Conservation (phyloP, 2,329 filamentous ascomycete species). For the Aspergillus melleus region DNA sequence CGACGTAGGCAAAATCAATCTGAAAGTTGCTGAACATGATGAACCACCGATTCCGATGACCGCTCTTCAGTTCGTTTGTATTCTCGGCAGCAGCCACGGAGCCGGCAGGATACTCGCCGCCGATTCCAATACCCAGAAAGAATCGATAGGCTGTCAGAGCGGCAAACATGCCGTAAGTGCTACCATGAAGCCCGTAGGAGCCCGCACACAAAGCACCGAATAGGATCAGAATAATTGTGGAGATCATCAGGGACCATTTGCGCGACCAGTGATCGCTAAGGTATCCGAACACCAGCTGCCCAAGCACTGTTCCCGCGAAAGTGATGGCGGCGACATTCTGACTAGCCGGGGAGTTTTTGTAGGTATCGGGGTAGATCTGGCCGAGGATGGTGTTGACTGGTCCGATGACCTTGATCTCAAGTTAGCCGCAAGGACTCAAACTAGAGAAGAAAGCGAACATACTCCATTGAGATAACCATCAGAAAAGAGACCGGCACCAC, state of each 20-base stretch:
- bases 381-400: slow-evolving; percentile 77
- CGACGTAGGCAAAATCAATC: slow-evolving; percentile 82
- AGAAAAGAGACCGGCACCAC: slow-evolving; percentile 84
- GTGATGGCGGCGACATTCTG: slow-evolving; percentile 78
- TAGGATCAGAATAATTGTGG: slow-evolving; percentile 78
- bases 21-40: slow-evolving; percentile 86
- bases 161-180: slow-evolving; percentile 69
- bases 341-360: slow-evolving; percentile 66
- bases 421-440: neutral
- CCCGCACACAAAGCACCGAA: slow-evolving; percentile 79
- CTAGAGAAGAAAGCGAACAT: slow-evolving; percentile 22
- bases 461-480: slow-evolving; percentile 92
- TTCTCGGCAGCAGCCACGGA: slow-evolving; percentile 82
- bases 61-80: slow-evolving; percentile 75
- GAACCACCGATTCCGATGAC: slow-evolving; percentile 86
- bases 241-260: slow-evolving; percentile 76
- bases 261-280: slow-evolving; percentile 82
- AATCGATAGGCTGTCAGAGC: slow-evolving; percentile 82
- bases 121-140: slow-evolving; percentile 78
- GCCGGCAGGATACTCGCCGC: slow-evolving; percentile 59
- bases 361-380: slow-evolving; percentile 68
- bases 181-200: slow-evolving; percentile 72
- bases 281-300: slow-evolving; percentile 78
- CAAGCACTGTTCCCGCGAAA: slow-evolving; percentile 82
- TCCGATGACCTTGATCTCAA: slow-evolving; percentile 66